Evolutionary conservation across 768 basidiomycete genomes (phyloP).

Genomic region (Boletus barrowsii): DNA sequence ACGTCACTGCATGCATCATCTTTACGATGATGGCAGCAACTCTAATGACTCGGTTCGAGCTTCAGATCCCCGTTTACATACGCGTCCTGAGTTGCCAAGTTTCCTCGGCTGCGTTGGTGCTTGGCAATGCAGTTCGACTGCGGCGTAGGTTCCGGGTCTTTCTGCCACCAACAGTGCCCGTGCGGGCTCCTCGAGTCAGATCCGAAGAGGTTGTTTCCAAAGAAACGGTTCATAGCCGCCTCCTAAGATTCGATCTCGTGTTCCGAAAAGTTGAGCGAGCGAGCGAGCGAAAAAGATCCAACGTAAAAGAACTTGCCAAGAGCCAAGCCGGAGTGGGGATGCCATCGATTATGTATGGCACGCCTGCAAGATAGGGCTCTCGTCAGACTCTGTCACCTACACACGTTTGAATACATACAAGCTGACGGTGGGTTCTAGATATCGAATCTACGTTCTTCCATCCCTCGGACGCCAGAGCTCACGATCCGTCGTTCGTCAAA

Average conservation of each 20-base stretch:
- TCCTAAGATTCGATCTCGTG: no score
- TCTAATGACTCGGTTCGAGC: not conserved
- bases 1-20: not conserved
- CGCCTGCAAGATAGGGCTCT: no score
- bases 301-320: conserved; percentile 6
- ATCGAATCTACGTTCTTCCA: conserved; percentile 36
- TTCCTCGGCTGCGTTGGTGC: not conserved
- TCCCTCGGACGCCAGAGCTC: conserved; percentile 35
- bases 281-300: no score
- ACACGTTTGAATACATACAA: not conserved
- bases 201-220: no score
- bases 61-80: no score
- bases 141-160: not conserved
- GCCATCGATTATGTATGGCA: no score
- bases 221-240: no score
- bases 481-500: conserved; percentile 79
- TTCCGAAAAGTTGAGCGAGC: no score
- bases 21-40: no score
- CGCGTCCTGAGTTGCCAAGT: not conserved
- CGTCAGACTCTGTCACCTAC: no score
- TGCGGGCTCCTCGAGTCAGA: no score
- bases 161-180: no score
- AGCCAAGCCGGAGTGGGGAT: conserved; percentile 10
- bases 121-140: not conserved
- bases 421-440: conserved; percentile 16